phyloP scores from a whole-genome alignment of 1,284 basidiomycete genomes.

The Fomes fomentarius region DNA sequence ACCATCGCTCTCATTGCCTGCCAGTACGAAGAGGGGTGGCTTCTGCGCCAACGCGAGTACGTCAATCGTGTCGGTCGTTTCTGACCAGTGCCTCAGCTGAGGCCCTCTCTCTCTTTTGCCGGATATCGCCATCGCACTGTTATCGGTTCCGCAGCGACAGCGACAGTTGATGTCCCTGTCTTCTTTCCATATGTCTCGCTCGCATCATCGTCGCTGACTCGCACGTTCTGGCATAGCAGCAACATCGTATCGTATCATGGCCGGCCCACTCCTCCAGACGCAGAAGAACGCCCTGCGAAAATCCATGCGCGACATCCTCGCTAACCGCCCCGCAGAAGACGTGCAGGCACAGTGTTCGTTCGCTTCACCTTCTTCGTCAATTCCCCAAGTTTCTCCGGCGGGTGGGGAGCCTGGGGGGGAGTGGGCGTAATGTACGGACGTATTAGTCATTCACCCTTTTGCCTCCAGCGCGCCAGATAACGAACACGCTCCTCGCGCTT shows the following conservation, averaged over 20 bases:
- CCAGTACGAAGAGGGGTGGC: background rate
- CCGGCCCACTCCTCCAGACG: slow-evolving; percentile 41
- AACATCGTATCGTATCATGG: slow-evolving; percentile 30
- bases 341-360: slow-evolving; percentile 72
- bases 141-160: background rate
- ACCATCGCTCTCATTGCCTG: background rate
- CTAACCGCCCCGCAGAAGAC: slow-evolving; percentile 46
- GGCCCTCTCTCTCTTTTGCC: too few species aligned
- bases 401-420: too few species aligned
- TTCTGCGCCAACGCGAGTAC: background rate
- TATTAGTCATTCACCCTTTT: slow-evolving; percentile 16
- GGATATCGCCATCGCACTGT: background rate
- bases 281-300: slow-evolving; percentile 57
- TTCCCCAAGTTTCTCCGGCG: slow-evolving; percentile 21
- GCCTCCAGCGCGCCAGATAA: slow-evolving; percentile 56
- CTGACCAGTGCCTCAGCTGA: too few species aligned
- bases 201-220: background rate
- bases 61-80: background rate
- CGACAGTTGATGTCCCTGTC: background rate
- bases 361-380: too few species aligned
- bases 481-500: slow-evolving; percentile 52
- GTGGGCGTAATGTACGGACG: background rate
- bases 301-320: slow-evolving; percentile 41
- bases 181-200: background rate
- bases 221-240: background rate